Conservation (phyloP, 169 alveolate species). For the Miamiensis avidus region DNA sequence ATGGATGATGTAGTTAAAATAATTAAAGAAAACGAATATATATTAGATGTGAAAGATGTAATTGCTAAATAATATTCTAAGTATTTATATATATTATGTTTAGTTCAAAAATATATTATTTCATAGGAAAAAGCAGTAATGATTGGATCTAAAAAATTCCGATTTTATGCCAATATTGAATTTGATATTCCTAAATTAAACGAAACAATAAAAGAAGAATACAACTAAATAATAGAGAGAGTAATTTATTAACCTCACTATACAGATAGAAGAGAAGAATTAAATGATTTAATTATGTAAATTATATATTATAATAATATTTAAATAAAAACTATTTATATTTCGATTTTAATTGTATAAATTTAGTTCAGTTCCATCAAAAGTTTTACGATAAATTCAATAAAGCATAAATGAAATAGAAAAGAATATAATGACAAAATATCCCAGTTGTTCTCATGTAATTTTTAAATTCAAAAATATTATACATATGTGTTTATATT, state of each 20-base stretch:
- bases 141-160: not conserved
- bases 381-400: not conserved
- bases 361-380: not conserved
- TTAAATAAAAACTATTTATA: too few relatives aligned
- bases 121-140: not conserved
- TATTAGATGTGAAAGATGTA: not conserved
- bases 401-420: not conserved
- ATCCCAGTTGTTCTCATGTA: not conserved
- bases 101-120: too few relatives aligned
- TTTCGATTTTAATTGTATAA: too few relatives aligned
- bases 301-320: too few relatives aligned
- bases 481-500: too few relatives aligned
- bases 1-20: not conserved
- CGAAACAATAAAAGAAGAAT: not conserved
- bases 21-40: not conserved
- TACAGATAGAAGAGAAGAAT: not conserved
- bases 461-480: not conserved
- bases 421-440: not conserved
- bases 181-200: not conserved
- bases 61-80: too few relatives aligned
- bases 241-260: not conserved
- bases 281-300: not conserved
- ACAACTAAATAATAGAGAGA: not conserved
- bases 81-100: not conserved
- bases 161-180: not conserved